Evolutionary conservation across 176 grass and related monocot genomes (phyloP).

Genomic region (Eragrostis nindensis): DNA sequence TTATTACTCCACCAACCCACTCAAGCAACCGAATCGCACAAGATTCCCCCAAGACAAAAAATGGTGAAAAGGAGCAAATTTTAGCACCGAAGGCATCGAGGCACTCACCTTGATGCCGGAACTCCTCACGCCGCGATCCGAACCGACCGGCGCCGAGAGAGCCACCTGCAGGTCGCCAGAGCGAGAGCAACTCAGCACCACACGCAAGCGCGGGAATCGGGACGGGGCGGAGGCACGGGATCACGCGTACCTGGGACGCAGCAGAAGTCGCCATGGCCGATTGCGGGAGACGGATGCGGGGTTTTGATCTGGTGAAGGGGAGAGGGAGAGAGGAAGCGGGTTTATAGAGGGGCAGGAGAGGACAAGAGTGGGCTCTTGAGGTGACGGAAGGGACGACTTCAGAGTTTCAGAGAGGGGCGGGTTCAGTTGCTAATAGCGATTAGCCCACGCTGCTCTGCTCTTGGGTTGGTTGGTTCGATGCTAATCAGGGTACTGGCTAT

Average conservation of each 20-base stretch:
- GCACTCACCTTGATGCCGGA: conserved; percentile 45
- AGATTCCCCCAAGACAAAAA: not conserved
- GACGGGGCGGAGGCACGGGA: not conserved
- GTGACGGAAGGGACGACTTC: conserved; percentile 54
- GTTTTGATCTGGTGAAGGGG: conserved; percentile 35
- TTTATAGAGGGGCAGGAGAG: conserved; percentile 38
- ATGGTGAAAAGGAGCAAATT: not conserved
- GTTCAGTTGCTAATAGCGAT: not conserved
- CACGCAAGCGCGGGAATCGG: not conserved
- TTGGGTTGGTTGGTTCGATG: not conserved
- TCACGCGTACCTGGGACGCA: conserved; percentile 36
- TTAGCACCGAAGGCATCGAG: not conserved
- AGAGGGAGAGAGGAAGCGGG: not conserved
- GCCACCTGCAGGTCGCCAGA: conserved; percentile 36
- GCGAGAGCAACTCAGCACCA: not conserved
- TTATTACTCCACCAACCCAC: not conserved
- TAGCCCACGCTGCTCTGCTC: conserved; percentile 18
- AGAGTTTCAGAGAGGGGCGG: not conserved
- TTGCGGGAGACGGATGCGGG: not conserved
- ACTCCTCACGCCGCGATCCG: conserved; percentile 37
- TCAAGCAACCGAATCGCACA: not conserved
- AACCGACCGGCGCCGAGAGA: conserved; percentile 38
- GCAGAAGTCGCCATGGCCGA: conserved; percentile 45
- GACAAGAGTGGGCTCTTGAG: conserved; percentile 42
- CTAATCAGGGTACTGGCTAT: not conserved